Percentiles rank a stretch among this genome's conserved stretches.
Conservation (phyloP, 192 early-diverging fungal genomes). For the Jimgerdemannia lactiflua region DNA sequence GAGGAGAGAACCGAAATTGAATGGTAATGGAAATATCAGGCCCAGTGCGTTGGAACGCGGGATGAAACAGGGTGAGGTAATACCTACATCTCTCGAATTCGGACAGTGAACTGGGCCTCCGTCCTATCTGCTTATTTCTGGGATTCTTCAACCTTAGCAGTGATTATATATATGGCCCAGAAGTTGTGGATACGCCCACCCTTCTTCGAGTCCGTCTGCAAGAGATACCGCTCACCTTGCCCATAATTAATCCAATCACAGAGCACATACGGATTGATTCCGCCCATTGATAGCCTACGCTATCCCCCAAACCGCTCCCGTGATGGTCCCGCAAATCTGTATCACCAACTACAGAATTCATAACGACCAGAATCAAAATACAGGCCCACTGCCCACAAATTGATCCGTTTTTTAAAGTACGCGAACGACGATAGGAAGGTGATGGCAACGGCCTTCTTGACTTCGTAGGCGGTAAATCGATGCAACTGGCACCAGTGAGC, state of each 20-base stretch:
- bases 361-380: conserved; percentile 37
- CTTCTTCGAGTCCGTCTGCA: too few species aligned
- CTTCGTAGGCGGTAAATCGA: conserved; percentile 34
- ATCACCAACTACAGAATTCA: conserved; percentile 34
- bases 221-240: conserved; percentile 3
- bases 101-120: too few species aligned
- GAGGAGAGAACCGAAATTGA: too few species aligned
- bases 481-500: conserved; percentile 35
- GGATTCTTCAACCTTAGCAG: too few species aligned
- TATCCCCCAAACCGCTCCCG: conserved; percentile 38
- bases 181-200: too few species aligned
- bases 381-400: conserved; percentile 48
- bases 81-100: too few species aligned
- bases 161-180: too few species aligned
- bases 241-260: conserved; percentile 26
- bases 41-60: too few species aligned
- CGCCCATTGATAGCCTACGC: conserved; percentile 18
- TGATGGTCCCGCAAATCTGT: conserved; percentile 43
- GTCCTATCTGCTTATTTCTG: too few species aligned
- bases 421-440: conserved; percentile 35
- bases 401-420: conserved; percentile 25
- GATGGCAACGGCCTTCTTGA: conserved; percentile 45
- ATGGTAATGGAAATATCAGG: too few species aligned
- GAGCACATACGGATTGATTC: conserved; percentile 19
- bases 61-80: too few species aligned